Evolutionary conservation across 1,139 yeast species (phyloP).

Genomic region (Hanseniaspora uvarum): DNA sequence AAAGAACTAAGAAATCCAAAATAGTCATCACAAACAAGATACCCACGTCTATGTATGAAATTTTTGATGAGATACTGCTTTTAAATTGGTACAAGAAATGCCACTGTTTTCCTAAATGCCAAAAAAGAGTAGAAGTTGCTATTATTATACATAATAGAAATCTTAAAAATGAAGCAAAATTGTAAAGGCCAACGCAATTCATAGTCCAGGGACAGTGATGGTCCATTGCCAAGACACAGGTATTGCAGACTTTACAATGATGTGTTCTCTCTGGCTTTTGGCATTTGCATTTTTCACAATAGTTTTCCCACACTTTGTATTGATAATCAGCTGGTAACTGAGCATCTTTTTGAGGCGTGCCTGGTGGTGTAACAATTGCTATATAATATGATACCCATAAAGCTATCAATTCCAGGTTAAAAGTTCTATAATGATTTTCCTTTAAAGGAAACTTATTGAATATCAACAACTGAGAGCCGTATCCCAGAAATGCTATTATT

Average conservation of each 20-base stretch:
- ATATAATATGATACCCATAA: conserved; percentile 61
- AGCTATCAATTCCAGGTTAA: conserved; percentile 43
- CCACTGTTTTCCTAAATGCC: conserved; percentile 38
- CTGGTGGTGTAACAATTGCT: conserved; percentile 53
- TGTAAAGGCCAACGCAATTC: conserved; percentile 71
- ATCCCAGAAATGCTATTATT: conserved; percentile 53
- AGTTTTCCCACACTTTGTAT: conserved; percentile 42
- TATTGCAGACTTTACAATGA: conserved; percentile 57
- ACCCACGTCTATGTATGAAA: conserved; percentile 44
- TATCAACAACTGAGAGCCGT: conserved; percentile 53
- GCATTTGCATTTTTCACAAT: conserved; percentile 54
- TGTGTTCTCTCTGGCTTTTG: conserved; percentile 72
- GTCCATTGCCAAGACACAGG: conserved; percentile 69
- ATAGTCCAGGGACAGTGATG: conserved; percentile 86
- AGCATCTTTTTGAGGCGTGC: conserved; percentile 42
- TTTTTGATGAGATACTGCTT: conserved; percentile 49
- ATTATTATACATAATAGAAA: conserved; percentile 60
- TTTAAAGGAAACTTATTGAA: conserved; percentile 38
- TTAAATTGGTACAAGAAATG: conserved; percentile 43
- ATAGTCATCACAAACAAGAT: conserved; percentile 51
- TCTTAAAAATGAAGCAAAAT: conserved; percentile 73
- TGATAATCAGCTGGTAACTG: conserved; percentile 26
- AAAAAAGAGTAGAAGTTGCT: conserved; percentile 43
- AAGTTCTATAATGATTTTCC: conserved; percentile 37
- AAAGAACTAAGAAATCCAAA: conserved; percentile 46